Evolutionary conservation across 1,284 basidiomycete genomes (phyloP).

Genomic region (Paramarasmius palmivorus): DNA sequence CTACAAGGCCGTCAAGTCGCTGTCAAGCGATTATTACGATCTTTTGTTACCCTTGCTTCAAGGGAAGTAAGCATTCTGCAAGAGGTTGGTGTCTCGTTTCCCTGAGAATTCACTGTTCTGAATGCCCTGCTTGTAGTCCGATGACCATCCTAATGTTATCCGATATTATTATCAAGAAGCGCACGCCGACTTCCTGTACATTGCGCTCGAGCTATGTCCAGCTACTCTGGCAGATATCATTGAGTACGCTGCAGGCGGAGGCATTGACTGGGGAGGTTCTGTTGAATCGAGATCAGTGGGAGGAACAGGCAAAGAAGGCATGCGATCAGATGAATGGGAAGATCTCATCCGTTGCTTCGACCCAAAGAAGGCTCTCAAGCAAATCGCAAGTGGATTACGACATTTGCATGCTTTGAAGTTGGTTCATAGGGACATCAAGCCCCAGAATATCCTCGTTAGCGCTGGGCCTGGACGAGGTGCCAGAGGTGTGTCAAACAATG

Average conservation of each 20-base stretch:
- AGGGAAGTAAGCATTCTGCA: slow-evolving; percentile 94
- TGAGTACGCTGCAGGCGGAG: slow-evolving; percentile 41
- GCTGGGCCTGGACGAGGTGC: slow-evolving; percentile 49
- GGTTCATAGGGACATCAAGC: slow-evolving; percentile 97
- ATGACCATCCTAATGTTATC: slow-evolving; percentile 98
- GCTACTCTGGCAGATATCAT: slow-evolving; percentile 93
- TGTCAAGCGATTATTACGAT: slow-evolving; percentile 92
- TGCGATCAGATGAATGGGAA: slow-evolving; percentile 9
- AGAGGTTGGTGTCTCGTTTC: slow-evolving; percentile 47
- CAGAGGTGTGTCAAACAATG: background rate
- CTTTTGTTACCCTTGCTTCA: slow-evolving; percentile 93
- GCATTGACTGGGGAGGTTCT: background rate
- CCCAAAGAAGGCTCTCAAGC: slow-evolving; percentile 84
- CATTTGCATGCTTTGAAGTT: slow-evolving; percentile 96
- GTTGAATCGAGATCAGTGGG: background rate
- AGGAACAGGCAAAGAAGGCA: slow-evolving; percentile 8
- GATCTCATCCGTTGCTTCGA: slow-evolving; percentile 36
- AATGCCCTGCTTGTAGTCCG: slow-evolving; percentile 37
- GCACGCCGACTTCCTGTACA: slow-evolving; percentile 92
- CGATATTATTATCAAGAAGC: slow-evolving; percentile 98
- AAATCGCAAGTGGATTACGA: slow-evolving; percentile 86
- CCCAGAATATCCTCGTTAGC: slow-evolving; percentile 96
- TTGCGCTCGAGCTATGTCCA: slow-evolving; percentile 95
- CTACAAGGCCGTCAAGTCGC: slow-evolving; percentile 96
- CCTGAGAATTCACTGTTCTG: background rate